Evolutionary conservation across 2,329 filamentous ascomycete genomes (phyloP).

Genomic region (Aspergillus oerlinghausenensis): DNA sequence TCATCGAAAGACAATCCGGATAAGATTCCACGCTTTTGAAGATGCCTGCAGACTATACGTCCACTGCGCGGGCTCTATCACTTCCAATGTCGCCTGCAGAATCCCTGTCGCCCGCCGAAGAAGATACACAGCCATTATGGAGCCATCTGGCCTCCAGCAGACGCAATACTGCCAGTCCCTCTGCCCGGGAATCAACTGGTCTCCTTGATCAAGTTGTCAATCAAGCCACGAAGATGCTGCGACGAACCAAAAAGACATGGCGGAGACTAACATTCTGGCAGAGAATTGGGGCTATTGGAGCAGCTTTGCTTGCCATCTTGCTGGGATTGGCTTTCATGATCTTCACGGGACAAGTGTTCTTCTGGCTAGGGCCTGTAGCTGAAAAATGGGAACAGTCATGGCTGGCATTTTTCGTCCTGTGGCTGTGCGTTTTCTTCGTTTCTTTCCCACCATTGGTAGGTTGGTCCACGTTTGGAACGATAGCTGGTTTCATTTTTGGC

Average conservation of each 20-base stretch:
- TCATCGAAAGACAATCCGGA: neutral
- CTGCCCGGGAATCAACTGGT: conserved; percentile 27
- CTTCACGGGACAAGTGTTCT: conserved; percentile 77
- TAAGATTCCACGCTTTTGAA: conserved; percentile 3
- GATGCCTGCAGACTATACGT: conserved; percentile 48
- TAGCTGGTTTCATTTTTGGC: conserved; percentile 67
- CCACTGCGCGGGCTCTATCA: conserved; percentile 50
- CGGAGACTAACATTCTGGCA: conserved; percentile 51
- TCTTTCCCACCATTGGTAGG: conserved; percentile 85
- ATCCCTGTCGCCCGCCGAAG: conserved; percentile 43
- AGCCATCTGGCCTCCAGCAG: conserved; percentile 42
- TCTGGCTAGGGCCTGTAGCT: conserved; percentile 66
- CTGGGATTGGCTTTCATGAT: conserved; percentile 66
- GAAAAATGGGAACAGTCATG: conserved; percentile 69
- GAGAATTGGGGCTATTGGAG: conserved; percentile 53
- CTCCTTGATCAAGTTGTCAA: conserved; percentile 38
- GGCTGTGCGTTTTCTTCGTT: conserved; percentile 67
- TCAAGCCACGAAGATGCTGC: conserved; percentile 31
- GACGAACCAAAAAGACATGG: conserved; percentile 31
- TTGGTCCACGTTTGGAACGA: conserved; percentile 71
- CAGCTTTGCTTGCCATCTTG: conserved; percentile 48
- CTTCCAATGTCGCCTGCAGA: conserved; percentile 44
- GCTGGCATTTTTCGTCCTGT: conserved; percentile 70
- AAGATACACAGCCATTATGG: conserved; percentile 48
- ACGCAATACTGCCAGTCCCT: conserved; percentile 36